Evolutionary conservation across 177 flowering plant species (phyloP).

Genomic region (Vitis hybrid): DNA sequence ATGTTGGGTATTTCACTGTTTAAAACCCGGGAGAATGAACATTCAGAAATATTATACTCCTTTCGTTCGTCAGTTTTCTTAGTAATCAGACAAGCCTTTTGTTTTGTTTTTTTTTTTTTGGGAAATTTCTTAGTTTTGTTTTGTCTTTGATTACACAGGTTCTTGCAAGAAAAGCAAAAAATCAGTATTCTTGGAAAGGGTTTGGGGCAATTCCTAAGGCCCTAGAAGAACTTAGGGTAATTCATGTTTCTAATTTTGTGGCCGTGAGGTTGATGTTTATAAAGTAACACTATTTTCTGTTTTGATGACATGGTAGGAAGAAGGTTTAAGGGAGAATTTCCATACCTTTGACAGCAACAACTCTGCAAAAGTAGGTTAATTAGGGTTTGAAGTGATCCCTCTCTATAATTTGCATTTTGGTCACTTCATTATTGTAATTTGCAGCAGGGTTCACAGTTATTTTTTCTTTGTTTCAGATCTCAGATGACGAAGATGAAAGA

Average conservation of each 20-base stretch:
- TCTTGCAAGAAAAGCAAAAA: slow-evolving; percentile 79
- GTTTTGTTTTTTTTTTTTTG: neutral
- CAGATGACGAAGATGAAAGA: slow-evolving; percentile 56
- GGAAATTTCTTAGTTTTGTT: neutral
- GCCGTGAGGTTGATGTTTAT: neutral
- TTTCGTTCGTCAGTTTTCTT: no score
- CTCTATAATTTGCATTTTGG: neutral
- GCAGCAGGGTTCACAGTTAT: neutral
- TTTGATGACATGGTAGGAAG: slow-evolving; percentile 43
- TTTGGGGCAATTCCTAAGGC: slow-evolving; percentile 70
- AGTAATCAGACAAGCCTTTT: neutral
- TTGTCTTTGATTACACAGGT: slow-evolving; percentile 39
- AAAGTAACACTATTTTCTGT: neutral
- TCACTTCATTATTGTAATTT: neutral
- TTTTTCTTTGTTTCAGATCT: slow-evolving; percentile 29
- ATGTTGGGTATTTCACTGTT: no score
- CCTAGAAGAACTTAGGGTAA: slow-evolving; percentile 64
- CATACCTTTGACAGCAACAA: slow-evolving; percentile 14
- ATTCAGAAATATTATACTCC: no score
- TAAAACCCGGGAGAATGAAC: no score
- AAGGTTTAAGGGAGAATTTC: slow-evolving; percentile 46
- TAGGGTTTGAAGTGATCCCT: neutral
- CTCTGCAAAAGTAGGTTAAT: slow-evolving; percentile 37
- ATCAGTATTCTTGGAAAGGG: slow-evolving; percentile 87
- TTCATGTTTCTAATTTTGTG: neutral